Conservation (phyloP, 2,329 filamentous ascomycete species). For the Aspergillus sp. region DNA sequence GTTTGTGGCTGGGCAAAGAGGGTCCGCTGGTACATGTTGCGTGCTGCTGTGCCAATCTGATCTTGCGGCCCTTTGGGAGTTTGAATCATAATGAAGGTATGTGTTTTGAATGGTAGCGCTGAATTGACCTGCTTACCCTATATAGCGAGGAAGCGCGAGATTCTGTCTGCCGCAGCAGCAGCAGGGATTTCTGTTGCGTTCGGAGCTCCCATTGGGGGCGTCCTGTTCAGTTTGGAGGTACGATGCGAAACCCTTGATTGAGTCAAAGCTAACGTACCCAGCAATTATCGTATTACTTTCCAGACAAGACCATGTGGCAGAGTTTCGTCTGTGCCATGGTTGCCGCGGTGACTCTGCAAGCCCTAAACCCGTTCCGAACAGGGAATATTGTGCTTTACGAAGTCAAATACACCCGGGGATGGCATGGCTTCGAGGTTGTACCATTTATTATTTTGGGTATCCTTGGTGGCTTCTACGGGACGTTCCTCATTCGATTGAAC, state of each 20-base stretch:
- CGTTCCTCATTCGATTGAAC: conserved; percentile 88
- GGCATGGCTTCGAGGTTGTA: conserved; percentile 89
- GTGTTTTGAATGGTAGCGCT: conserved; percentile 6
- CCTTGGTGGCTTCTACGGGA: conserved; percentile 86
- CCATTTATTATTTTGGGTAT: conserved; percentile 82
- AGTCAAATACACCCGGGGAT: conserved; percentile 81
- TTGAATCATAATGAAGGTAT: conserved; percentile 80
- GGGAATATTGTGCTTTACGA: conserved; percentile 95
- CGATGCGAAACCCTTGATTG: conserved; percentile 10
- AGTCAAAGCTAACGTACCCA: conserved; percentile 24
- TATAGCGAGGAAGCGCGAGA: conserved; percentile 78
- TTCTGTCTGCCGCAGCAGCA: conserved; percentile 83
- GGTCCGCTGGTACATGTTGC: conserved; percentile 91
- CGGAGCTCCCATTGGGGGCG: conserved; percentile 85
- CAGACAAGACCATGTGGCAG: conserved; percentile 99
- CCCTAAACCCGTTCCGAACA: conserved; percentile 86
- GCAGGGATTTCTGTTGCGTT: conserved; percentile 92
- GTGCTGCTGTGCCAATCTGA: conserved; percentile 88
- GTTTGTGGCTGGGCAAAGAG: conserved; percentile 95
- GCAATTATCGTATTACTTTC: conserved; percentile 95
- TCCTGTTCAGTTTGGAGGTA: conserved; percentile 89
- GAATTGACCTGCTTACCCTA: conserved; percentile 8
- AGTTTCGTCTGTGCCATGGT: conserved; percentile 99
- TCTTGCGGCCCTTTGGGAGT: conserved; percentile 77
- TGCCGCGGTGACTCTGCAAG: conserved; percentile 87